Conservation (phyloP, 352 stramenopile species). For the Porosira glacialis region DNA sequence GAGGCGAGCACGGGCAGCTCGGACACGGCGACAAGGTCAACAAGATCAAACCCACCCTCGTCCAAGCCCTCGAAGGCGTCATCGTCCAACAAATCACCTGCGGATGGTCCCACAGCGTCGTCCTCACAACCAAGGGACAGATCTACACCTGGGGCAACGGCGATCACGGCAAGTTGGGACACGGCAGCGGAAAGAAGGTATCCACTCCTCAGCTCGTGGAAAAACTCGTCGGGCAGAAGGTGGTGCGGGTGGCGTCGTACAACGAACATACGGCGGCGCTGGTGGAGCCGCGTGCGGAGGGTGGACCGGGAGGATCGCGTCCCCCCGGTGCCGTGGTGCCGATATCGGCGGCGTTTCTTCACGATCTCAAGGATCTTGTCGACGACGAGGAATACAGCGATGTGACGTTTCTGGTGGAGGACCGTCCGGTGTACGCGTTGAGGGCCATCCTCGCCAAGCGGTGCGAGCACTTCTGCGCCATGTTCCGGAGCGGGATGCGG, state of each 20-base stretch:
- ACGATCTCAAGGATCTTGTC: constrained; percentile 89
- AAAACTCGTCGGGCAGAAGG: constrained; percentile 86
- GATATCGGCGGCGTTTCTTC: constrained; percentile 60
- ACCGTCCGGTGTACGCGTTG: constrained; percentile 66
- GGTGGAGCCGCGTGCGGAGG: constrained; percentile 66
- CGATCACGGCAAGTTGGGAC: constrained; percentile 87
- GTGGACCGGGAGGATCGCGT: constrained; percentile 44
- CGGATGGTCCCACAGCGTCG: constrained; percentile 93
- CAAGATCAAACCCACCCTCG: constrained; percentile 88
- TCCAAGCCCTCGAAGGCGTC: constrained; percentile 85
- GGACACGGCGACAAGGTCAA: constrained; percentile 95
- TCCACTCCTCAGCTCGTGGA: constrained; percentile 90
- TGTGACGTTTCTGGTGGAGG: constrained; percentile 75
- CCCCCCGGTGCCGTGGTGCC: constrained; percentile 55
- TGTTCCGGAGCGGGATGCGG: constrained; percentile 92
- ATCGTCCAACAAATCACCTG: constrained; percentile 92
- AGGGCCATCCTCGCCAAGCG: constrained; percentile 88
- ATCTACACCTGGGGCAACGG: constrained; percentile 89
- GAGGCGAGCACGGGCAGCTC: constrained; percentile 90
- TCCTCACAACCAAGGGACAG: constrained; percentile 87
- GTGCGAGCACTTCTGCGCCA: constrained; percentile 90
- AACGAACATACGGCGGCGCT: constrained; percentile 95
- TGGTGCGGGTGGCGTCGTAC: constrained; percentile 95
- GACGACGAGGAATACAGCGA: constrained; percentile 84
- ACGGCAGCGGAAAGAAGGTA: constrained; percentile 91